Evolutionary conservation across 768 basidiomycete genomes (phyloP).

Genomic region (Podaxis carcinomalis): DNA sequence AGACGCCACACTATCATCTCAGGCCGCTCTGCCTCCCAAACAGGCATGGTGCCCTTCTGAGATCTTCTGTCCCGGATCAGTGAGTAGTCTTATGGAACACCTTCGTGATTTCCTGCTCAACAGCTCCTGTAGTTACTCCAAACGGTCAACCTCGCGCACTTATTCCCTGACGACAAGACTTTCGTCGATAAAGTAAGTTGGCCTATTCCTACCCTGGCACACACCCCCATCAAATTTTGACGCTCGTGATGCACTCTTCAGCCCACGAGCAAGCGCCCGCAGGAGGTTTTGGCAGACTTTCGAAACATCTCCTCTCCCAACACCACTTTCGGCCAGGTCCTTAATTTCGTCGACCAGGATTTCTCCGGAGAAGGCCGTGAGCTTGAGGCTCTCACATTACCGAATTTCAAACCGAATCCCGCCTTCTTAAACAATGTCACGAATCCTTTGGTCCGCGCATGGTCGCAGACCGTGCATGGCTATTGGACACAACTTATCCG

Average conservation of each 20-base stretch:
- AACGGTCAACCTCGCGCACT: slow-evolving; percentile 74
- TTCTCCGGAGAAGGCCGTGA: slow-evolving; percentile 87
- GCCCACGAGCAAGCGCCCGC: slow-evolving; percentile 67
- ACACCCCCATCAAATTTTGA: neutral
- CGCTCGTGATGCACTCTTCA: slow-evolving; percentile 24
- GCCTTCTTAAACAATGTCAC: slow-evolving; percentile 67
- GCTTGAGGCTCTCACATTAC: slow-evolving; percentile 56
- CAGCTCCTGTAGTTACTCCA: slow-evolving; percentile 59
- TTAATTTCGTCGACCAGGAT: slow-evolving; percentile 66
- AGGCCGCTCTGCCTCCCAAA: slow-evolving; percentile 56
- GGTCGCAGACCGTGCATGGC: slow-evolving; percentile 73
- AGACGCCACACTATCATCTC: slow-evolving; percentile 55
- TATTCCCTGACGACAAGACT: slow-evolving; percentile 81
- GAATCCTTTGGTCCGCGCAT: slow-evolving; percentile 66
- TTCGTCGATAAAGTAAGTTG: slow-evolving; percentile 67
- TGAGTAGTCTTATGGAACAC: slow-evolving; percentile 29
- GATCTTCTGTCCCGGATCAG: slow-evolving; percentile 79
- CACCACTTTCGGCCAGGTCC: slow-evolving; percentile 60
- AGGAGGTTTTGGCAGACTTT: slow-evolving; percentile 70
- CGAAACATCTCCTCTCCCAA: slow-evolving; percentile 34
- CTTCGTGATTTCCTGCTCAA: slow-evolving; percentile 4
- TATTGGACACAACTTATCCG: slow-evolving; percentile 83
- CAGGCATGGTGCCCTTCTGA: slow-evolving; percentile 74
- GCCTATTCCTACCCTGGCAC: neutral
- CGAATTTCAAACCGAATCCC: slow-evolving; percentile 60